Percentiles rank a stretch among this genome's conserved stretches.
phyloP scores from a whole-genome alignment of 148 eudicot species.

The Suaeda aralocaspica region DNA sequence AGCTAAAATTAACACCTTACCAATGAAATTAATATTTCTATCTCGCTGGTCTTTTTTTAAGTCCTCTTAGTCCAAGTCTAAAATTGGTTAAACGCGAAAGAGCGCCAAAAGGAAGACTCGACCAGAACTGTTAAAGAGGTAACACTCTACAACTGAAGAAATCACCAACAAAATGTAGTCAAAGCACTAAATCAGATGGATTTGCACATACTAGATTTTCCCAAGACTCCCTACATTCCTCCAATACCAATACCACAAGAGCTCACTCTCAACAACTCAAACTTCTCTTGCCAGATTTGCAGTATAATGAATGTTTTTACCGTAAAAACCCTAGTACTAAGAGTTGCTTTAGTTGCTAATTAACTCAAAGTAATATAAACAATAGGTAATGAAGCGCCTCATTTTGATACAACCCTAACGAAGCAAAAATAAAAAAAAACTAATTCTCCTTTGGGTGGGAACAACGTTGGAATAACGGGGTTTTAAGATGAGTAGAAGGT shows the following conservation, averaged over 20 bases:
- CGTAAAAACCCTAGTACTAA: too few species aligned
- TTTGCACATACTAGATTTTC: not conserved
- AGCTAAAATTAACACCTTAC: too few species aligned
- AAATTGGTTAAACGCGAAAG: not conserved
- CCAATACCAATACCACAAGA: too few species aligned
- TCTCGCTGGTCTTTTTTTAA: too few species aligned
- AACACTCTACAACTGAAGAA: too few species aligned
- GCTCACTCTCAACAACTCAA: not conserved
- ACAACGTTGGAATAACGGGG: too few species aligned
- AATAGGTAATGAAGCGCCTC: not conserved
- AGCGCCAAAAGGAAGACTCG: not conserved
- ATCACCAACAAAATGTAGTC: too few species aligned
- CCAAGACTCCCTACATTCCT: too few species aligned
- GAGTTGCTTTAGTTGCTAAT: not conserved
- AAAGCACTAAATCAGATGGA: not conserved
- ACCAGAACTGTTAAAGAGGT: not conserved
- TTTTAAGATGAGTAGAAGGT: too few species aligned
- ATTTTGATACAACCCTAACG: not conserved
- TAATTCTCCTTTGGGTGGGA: not conserved
- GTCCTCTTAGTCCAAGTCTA: not conserved
- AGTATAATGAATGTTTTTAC: too few species aligned
- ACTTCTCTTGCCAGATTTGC: not conserved
- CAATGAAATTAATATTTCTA: too few species aligned
- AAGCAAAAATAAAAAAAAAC: not conserved
- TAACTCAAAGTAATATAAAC: not conserved